These are phyloP conservation scores for Coffea eugenioides DNA, from an alignment of 257 asterid genomes.

Conservation along the genomic window DNA sequence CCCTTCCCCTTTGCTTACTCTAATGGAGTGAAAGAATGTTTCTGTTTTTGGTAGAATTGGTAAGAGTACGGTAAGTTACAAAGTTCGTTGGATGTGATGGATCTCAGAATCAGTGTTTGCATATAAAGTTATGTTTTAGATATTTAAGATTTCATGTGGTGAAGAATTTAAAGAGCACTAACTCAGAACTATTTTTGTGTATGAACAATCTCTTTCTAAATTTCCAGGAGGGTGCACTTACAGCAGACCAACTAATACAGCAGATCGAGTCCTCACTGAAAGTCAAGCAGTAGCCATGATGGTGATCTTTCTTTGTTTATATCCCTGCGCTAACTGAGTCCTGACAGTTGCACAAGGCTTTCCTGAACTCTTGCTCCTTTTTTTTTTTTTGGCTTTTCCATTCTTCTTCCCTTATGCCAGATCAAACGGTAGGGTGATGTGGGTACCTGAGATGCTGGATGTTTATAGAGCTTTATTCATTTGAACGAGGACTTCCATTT, in stretches of 20 bases:
- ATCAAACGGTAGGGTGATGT: neutral
- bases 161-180: neutral
- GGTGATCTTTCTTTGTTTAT: neutral
- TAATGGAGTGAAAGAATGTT: neutral
- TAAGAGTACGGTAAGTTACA: neutral
- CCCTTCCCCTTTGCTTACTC: neutral
- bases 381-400: neutral
- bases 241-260: conserved; percentile 63
- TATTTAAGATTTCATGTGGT: neutral
- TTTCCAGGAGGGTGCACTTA: conserved; percentile 83
- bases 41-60: neutral
- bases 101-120: neutral
- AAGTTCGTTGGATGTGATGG: neutral
- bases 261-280: conserved; percentile 68
- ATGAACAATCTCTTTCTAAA: conserved; percentile 7
- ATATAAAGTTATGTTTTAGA: too few species aligned
- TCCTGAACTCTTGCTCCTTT: neutral
- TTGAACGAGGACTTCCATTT: neutral
- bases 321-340: too few species aligned
- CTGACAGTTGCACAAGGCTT: neutral
- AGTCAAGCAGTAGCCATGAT: conserved; percentile 54
- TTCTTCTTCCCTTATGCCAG: neutral
- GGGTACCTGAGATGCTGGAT: neutral
- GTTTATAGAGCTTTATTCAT: too few species aligned
- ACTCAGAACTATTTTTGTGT: neutral